Base-by-base conservation (phyloP, 768 basidiomycete genomes). In the Suillus fuscotomentosus region DNA sequence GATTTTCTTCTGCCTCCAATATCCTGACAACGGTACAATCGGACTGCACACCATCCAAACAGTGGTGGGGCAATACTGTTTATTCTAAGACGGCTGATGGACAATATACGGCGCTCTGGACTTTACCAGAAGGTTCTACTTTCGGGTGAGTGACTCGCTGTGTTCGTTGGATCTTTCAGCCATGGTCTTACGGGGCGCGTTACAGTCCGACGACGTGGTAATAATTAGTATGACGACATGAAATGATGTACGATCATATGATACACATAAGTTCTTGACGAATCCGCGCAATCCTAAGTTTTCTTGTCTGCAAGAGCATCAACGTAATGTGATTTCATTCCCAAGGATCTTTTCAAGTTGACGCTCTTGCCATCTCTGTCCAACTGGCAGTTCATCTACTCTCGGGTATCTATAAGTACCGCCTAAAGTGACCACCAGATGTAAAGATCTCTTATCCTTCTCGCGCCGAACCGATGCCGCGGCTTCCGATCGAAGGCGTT, bases 41-140 rank as follows among this genome's bases (percentile, higher is more conserved):
- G 90, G 88, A 7, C 5, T 70, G 13, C 76, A 78, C 41, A 87
- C 65, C 8, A 71, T 92, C 50, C 83, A 84, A 65, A 60, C 66
- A n/a, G 3, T 92, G 90, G 91, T 91, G 89, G 90, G 91, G 90
- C 13, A 91, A 91, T 66, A 83, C 77, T 65, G 72, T 76, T 9
- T 74, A 54, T 67, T 4, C 54, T 38, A 70, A 73, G 0, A 80
- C 76, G 1, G 79, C 69, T 3, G 79, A 81, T 56, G 70, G 50
- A 1, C 36, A 20, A 24, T 38, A 65, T 60, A 14, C 36, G 67
- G 36, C 68, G 61, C 6, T 71, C 60, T 55, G 55, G 56, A 3
- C 60, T 1, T 1, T 76, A 7, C 63, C 67, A 9, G 43, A 43
- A 1, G 57, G 74, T 10, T 54, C 65, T 11, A 72, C 67, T 3